Conservation (phyloP, 805 yeast genomes). For the Candida sakaeoensis region DNA sequence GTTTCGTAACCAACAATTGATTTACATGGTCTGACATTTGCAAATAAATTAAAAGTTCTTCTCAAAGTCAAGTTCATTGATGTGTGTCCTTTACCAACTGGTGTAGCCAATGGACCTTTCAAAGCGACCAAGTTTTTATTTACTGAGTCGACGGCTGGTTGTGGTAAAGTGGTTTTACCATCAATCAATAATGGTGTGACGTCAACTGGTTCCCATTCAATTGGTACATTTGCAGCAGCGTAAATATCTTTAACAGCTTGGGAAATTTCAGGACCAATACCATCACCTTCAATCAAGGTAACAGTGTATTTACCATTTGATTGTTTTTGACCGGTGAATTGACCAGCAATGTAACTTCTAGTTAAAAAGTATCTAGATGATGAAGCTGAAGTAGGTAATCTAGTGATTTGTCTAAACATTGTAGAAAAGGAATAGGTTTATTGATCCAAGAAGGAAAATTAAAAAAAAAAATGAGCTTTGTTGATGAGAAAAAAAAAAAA, state of each 20-base stretch:
- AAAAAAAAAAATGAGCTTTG: slow-evolving; percentile 3
- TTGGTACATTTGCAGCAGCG: slow-evolving; percentile 91
- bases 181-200: slow-evolving; percentile 90
- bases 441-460: neutral
- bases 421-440: neutral
- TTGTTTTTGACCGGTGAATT: slow-evolving; percentile 60
- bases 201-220: slow-evolving; percentile 95
- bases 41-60: slow-evolving; percentile 93
- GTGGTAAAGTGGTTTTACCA: slow-evolving; percentile 92
- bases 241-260: slow-evolving; percentile 90
- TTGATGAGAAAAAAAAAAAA: slow-evolving; percentile 1
- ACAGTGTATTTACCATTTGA: slow-evolving; percentile 86
- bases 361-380: slow-evolving; percentile 28
- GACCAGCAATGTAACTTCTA: slow-evolving; percentile 55
- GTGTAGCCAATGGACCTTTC: slow-evolving; percentile 98
- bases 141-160: slow-evolving; percentile 86
- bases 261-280: slow-evolving; percentile 93
- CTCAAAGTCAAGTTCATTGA: slow-evolving; percentile 96
- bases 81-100: slow-evolving; percentile 98
- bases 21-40: slow-evolving; percentile 96
- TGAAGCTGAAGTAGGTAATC: slow-evolving; percentile 11
- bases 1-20: slow-evolving; percentile 92
- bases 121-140: slow-evolving; percentile 91
- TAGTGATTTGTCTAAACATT: slow-evolving; percentile 35
- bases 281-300: slow-evolving; percentile 97